Evolutionary conservation across 768 basidiomycete species (phyloP).

Genomic region (Lactarius quietus): DNA sequence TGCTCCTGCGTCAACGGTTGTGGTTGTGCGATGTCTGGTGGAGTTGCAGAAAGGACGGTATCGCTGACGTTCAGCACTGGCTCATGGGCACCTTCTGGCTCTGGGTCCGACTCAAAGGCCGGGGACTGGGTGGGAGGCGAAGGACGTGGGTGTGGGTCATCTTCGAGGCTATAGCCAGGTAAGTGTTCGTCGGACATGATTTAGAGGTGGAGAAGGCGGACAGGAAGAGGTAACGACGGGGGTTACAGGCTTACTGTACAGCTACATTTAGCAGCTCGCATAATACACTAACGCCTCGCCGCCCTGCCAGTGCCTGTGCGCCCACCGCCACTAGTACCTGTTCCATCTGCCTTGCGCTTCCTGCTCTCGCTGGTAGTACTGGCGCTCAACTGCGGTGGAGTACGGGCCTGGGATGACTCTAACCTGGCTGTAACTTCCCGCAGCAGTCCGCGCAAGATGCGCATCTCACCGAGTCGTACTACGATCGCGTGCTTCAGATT

Average conservation of each 20-base stretch:
- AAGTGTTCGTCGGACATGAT: slow-evolving; percentile 12
- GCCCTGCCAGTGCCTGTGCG: neutral
- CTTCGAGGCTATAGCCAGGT: slow-evolving; percentile 19
- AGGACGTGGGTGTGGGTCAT: neutral
- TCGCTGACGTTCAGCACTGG: neutral
- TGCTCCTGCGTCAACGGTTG: neutral
- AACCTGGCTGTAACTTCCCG: neutral
- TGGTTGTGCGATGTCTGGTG: neutral
- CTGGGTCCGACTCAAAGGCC: too few species aligned
- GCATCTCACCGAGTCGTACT: slow-evolving; percentile 79
- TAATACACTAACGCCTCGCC: slow-evolving; percentile 1
- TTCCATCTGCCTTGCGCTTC: slow-evolving; percentile 15
- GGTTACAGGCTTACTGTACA: too few species aligned
- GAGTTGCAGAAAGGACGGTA: neutral
- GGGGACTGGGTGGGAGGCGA: neutral
- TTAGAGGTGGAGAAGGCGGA: neutral
- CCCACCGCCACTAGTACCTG: neutral
- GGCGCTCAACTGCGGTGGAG: neutral
- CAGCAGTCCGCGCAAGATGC: slow-evolving; percentile 43
- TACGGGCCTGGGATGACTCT: neutral
- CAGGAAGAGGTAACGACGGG: neutral
- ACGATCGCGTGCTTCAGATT: slow-evolving; percentile 61
- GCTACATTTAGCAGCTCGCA: neutral
- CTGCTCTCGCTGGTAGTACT: neutral
- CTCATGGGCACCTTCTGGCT: slow-evolving; percentile 1